A percentile compares a stretch with the other conserved stretches of the same genome.
phyloP scores from a whole-genome alignment of 129 eudicot species.

The Deinandra increscens region DNA sequence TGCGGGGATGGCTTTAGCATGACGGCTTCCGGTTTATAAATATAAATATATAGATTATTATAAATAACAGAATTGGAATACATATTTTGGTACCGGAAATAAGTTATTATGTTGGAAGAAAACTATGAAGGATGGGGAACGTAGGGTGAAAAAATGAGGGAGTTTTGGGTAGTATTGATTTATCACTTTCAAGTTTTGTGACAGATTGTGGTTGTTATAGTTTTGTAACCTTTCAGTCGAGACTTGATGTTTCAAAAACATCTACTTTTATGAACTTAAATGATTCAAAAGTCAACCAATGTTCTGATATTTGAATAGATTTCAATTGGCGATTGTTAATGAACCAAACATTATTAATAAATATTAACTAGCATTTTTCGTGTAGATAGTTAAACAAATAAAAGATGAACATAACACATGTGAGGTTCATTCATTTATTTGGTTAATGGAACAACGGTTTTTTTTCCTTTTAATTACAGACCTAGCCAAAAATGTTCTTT shows the following conservation, averaged over 20 bases:
- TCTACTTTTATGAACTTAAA: background rate
- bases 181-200: slow-evolving; percentile 24
- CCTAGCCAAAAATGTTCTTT: too few species aligned
- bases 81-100: slow-evolving; percentile 30
- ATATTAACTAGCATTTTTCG: too few species aligned
- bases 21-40: slow-evolving; percentile 21
- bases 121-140: slow-evolving; percentile 23
- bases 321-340: too few species aligned
- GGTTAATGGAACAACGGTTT: too few species aligned
- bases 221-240: background rate
- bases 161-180: slow-evolving; percentile 21
- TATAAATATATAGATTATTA: slow-evolving; percentile 17
- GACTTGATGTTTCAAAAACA: background rate
- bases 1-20: slow-evolving; percentile 62
- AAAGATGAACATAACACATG: too few species aligned
- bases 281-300: background rate
- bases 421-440: too few species aligned
- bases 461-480: too few species aligned
- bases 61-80: slow-evolving; percentile 28
- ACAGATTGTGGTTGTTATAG: slow-evolving; percentile 21
- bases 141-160: slow-evolving; percentile 27
- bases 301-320: background rate
- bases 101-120: slow-evolving; percentile 25
- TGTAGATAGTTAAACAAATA: too few species aligned
- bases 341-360: too few species aligned